Percentiles rank a stretch among this genome's conserved stretches.
Evolutionary conservation across 2,329 filamentous ascomycete species (phyloP).

Genomic region (Penicillium sp.): DNA sequence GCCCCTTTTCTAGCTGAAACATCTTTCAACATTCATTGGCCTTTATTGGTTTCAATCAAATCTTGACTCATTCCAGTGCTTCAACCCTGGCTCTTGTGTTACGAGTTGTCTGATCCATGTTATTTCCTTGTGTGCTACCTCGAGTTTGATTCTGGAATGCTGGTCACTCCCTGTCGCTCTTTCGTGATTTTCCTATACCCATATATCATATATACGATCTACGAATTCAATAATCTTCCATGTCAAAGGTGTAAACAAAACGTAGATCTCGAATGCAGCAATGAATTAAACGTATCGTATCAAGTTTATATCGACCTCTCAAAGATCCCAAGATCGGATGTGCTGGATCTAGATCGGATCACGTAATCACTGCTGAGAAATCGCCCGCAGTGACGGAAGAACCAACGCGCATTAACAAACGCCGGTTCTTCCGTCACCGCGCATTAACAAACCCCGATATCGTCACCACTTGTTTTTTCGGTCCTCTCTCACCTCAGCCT

Average conservation of each 20-base stretch:
- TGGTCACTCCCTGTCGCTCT: slow-evolving; percentile 4
- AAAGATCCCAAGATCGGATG: no score
- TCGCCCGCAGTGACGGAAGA: neutral
- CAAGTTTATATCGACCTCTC: neutral
- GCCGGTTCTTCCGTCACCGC: no score
- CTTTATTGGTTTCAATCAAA: neutral
- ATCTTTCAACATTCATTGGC: slow-evolving; percentile 1
- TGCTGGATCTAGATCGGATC: slow-evolving; percentile 5
- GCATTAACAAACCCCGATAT: slow-evolving; percentile 11
- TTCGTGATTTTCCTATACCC: slow-evolving; percentile 4
- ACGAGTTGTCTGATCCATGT: neutral
- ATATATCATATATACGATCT: neutral
- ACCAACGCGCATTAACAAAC: slow-evolving; percentile 2
- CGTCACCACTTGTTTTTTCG: slow-evolving; percentile 13
- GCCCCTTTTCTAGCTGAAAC: neutral
- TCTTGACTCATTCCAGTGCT: neutral
- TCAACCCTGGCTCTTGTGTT: slow-evolving; percentile 7
- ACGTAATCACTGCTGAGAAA: slow-evolving; percentile 17
- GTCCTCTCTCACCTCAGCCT: slow-evolving; percentile 7
- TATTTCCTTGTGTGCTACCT: neutral
- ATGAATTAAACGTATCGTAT: neutral
- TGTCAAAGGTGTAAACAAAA: neutral
- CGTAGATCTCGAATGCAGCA: neutral
- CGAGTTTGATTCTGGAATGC: neutral
- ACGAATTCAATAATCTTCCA: neutral